Evolutionary conservation across 2,329 filamentous ascomycete species (phyloP).

Genomic region (Pestalotiopsis sp.): DNA sequence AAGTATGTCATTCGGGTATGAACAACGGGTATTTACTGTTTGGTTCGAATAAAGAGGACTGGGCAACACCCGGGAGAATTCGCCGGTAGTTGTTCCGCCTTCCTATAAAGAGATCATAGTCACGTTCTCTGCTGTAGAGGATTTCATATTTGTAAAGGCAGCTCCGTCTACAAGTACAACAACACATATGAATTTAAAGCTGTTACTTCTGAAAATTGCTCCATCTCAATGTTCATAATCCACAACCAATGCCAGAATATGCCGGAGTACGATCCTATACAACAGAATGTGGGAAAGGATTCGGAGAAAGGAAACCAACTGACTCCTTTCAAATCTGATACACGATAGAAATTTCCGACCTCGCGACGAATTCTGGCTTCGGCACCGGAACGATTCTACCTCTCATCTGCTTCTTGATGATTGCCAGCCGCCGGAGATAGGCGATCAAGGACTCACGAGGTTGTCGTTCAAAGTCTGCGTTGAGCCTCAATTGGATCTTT

Average conservation of each 20-base stretch:
- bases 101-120: neutral
- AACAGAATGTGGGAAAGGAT: neutral
- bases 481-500: neutral
- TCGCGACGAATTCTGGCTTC: neutral
- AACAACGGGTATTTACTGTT: neutral
- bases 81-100: neutral
- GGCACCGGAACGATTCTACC: neutral
- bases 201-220: neutral
- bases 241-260: too few relatives aligned
- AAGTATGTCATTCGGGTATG: accelerated
- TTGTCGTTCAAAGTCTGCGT: neutral
- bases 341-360: neutral
- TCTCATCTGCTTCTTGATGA: neutral
- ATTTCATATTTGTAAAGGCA: too few relatives aligned
- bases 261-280: too few relatives aligned
- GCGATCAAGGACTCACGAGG: neutral
- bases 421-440: neutral
- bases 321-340: neutral
- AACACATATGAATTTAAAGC: neutral
- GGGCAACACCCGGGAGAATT: neutral
- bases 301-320: neutral
- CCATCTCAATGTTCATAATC: too few relatives aligned
- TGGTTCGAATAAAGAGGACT: neutral
- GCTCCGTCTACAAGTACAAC: too few relatives aligned
- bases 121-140: too few relatives aligned